Evolutionary conservation across 208 protist genomes (phyloP).

Genomic region (Plasmodiophora brassicae): DNA sequence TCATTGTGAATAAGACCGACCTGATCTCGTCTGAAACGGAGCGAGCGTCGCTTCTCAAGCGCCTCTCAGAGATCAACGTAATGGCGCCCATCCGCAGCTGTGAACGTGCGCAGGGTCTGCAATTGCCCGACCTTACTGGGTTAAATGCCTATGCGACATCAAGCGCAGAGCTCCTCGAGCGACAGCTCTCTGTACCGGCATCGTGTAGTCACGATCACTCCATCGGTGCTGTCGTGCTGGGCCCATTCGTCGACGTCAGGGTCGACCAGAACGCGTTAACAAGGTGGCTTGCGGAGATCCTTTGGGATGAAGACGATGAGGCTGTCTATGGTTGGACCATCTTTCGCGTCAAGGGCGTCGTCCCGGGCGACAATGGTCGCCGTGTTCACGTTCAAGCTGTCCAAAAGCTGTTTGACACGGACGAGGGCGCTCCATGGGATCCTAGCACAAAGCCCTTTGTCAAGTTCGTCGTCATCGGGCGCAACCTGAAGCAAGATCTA

Average conservation of each 20-base stretch:
- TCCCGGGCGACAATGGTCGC: not conserved
- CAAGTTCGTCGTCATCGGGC: not conserved
- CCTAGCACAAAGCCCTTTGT: not conserved
- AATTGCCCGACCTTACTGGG: not conserved
- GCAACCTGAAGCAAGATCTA: not conserved
- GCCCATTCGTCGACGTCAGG: not conserved
- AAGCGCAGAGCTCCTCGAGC: not conserved
- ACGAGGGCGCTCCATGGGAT: not conserved
- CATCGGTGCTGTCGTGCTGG: not conserved
- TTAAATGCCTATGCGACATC: not conserved
- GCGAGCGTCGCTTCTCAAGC: not conserved
- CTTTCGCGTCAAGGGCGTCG: not conserved
- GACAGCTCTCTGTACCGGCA: no score
- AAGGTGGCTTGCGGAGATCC: not conserved
- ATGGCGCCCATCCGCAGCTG: not conserved
- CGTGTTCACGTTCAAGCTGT: not conserved
- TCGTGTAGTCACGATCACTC: not conserved
- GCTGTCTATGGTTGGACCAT: not conserved
- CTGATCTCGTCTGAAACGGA: not conserved
- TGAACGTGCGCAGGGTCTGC: not conserved
- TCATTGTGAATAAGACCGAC: not conserved
- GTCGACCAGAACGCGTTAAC: not conserved
- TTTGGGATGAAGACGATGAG: not conserved
- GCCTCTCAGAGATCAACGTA: not conserved
- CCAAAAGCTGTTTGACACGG: not conserved